Evolutionary conservation across 345 rosid genomes (phyloP).

Genomic region (Hypericum androsaemum): DNA sequence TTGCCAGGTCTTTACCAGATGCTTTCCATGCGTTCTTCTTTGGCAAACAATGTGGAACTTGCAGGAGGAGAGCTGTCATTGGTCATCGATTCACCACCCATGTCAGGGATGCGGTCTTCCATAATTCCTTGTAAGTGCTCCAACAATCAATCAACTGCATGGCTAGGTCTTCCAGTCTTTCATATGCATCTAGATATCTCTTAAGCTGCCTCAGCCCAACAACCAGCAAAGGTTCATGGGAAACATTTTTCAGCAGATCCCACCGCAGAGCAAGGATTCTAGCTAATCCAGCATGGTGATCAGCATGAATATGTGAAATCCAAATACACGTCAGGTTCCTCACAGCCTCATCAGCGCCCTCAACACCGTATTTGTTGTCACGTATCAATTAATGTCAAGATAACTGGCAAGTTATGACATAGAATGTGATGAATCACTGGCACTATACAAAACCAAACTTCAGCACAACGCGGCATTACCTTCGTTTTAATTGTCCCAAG

Average conservation of each 20-base stretch:
- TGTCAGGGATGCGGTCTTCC: conserved; percentile 47
- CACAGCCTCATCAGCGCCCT: conserved; percentile 62
- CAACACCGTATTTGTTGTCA: conserved; percentile 52
- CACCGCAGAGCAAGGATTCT: conserved; percentile 75
- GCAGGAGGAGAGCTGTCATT: conserved; percentile 15
- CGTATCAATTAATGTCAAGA: not conserved
- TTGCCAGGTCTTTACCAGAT: too few relatives aligned
- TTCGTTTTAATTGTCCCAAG: too few relatives aligned
- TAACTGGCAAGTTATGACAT: not conserved
- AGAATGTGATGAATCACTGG: not conserved
- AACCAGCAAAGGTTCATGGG: conserved; percentile 73
- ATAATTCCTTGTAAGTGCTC: conserved; percentile 53
- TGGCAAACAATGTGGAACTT: too few relatives aligned
- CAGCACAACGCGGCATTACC: conserved; percentile 31
- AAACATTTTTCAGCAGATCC: conserved; percentile 45
- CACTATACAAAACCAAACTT: not conserved
- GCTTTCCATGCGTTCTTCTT: too few relatives aligned
- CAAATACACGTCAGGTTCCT: conserved; percentile 63
- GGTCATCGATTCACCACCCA: conserved; percentile 18
- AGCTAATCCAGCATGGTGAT: conserved; percentile 77
- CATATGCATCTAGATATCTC: conserved; percentile 75
- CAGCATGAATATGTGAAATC: too few relatives aligned
- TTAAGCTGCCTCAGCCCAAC: conserved; percentile 71
- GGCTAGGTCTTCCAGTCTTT: conserved; percentile 81
- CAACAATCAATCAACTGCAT: conserved; percentile 83